Evolutionary conservation across 2,329 filamentous ascomycete species (phyloP).

Genomic region (Sclerotinia sclerotiorum): DNA sequence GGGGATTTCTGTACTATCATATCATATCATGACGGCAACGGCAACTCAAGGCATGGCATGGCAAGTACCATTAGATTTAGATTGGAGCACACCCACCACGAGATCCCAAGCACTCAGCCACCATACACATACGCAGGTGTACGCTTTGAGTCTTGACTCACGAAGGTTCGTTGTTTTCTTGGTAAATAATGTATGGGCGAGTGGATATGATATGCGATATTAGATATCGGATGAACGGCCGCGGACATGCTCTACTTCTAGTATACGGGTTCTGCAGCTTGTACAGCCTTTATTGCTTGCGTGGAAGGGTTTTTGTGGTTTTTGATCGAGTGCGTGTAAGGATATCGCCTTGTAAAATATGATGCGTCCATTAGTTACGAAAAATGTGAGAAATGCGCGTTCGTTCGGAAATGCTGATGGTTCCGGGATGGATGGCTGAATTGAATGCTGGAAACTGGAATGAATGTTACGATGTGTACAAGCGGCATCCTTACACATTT

Average conservation of each 20-base stretch:
- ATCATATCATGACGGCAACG: constrained; percentile 1
- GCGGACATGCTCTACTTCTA: background rate
- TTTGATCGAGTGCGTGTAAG: constrained; percentile 10
- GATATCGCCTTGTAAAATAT: constrained; percentile 7
- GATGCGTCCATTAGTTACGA: background rate
- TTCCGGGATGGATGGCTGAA: constrained; percentile 9
- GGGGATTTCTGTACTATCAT: background rate
- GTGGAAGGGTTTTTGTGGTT: background rate
- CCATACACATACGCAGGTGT: constrained; percentile 3
- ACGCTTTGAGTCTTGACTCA: background rate
- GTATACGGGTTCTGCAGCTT: background rate
- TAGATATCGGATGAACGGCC: constrained; percentile 12
- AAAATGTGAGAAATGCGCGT: background rate
- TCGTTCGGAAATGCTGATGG: constrained; percentile 17
- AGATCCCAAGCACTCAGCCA: constrained; percentile 18
- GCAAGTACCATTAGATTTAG: constrained; percentile 1
- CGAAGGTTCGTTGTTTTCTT: background rate
- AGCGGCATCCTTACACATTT: constrained; percentile 5
- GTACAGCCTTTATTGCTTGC: background rate
- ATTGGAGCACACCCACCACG: constrained; percentile 3
- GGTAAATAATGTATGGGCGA: background rate
- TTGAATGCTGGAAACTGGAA: constrained; percentile 1
- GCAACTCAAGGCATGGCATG: background rate
- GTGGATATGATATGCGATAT: background rate
- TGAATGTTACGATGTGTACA: constrained; percentile 16